A percentile compares a stretch with the other conserved stretches of the same genome.
Conservation (phyloP, 495 filamentous ascomycete species). For the Pyronema domesticum region DNA sequence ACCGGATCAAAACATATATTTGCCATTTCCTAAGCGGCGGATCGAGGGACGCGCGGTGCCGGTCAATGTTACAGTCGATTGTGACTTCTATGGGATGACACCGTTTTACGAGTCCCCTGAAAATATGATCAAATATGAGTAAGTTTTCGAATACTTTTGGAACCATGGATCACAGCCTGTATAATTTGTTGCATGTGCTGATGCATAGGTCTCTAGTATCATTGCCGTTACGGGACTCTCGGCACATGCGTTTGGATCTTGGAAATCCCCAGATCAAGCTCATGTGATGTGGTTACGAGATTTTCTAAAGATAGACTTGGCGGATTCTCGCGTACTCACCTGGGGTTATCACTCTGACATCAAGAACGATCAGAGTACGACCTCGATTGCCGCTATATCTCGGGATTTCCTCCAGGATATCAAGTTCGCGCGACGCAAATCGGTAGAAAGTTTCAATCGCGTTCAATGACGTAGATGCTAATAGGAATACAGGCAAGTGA, state of each 20-base stretch:
- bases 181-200: too few relatives aligned
- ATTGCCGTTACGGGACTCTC: constrained; percentile 7
- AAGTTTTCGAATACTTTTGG: background rate
- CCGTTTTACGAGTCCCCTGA: background rate
- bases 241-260: constrained; percentile 8
- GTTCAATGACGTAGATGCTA: too few relatives aligned
- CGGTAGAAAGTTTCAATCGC: too few relatives aligned
- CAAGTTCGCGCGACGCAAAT: too few relatives aligned
- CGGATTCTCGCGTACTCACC: constrained; percentile 1
- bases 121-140: background rate
- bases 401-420: too few relatives aligned
- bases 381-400: too few relatives aligned
- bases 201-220: too few relatives aligned
- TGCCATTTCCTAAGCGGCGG: too few relatives aligned
- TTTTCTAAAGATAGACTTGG: background rate
- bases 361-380: background rate
- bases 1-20: too few relatives aligned
- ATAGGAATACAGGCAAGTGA: too few relatives aligned
- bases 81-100: constrained; percentile 6
- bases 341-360: constrained; percentile 8
- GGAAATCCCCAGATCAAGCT: background rate
- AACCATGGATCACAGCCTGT: too few relatives aligned
- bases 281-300: constrained; percentile 10
- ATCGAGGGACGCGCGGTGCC: too few relatives aligned
- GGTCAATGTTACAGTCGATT: background rate